Percentiles rank a stretch among this genome's conserved stretches.
Evolutionary conservation across 2,329 filamentous ascomycete genomes (phyloP).

Genomic region (Fusarium virguliforme): DNA sequence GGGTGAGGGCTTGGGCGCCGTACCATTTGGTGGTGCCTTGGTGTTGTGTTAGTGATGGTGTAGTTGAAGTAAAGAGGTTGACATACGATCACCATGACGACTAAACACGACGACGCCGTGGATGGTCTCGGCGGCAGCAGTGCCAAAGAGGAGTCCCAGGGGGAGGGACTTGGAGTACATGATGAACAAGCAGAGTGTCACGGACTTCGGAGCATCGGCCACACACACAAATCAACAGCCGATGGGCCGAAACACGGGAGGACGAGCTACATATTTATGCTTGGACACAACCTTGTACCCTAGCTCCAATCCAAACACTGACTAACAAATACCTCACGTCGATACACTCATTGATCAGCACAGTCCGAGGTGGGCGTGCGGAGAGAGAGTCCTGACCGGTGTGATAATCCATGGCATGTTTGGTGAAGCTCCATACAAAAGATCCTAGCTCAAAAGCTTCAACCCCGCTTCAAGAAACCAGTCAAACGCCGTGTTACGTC

Average conservation of each 20-base stretch:
- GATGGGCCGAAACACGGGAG: conserved; percentile 7
- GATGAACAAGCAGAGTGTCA: background rate
- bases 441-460: background rate
- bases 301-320: conserved; percentile 6
- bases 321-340: background rate
- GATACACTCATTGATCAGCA: background rate
- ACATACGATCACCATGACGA: conserved; percentile 56
- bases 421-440: conserved; percentile 3
- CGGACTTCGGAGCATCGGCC: background rate
- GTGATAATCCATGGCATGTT: conserved; percentile 7
- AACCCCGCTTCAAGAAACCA: conserved; percentile 6
- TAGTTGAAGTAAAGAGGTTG: background rate
- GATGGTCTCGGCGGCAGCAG: conserved; percentile 51
- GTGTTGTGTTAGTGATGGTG: conserved; percentile 5
- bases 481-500: conserved; percentile 10
- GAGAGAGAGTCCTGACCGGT: conserved; percentile 6
- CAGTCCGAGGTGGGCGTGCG: background rate
- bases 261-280: conserved; percentile 30
- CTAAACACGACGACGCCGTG: conserved; percentile 56
- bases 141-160: conserved; percentile 20
- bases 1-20: conserved; percentile 53
- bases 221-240: background rate
- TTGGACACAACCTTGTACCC: conserved; percentile 18
- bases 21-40: conserved; percentile 57
- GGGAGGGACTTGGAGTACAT: conserved; percentile 30